Evolutionary conservation across 2,329 filamentous ascomycete genomes (phyloP), one percentile per base, ranked within the genome.

Genomic region (Neodidymelliopsis sp.): DNA sequence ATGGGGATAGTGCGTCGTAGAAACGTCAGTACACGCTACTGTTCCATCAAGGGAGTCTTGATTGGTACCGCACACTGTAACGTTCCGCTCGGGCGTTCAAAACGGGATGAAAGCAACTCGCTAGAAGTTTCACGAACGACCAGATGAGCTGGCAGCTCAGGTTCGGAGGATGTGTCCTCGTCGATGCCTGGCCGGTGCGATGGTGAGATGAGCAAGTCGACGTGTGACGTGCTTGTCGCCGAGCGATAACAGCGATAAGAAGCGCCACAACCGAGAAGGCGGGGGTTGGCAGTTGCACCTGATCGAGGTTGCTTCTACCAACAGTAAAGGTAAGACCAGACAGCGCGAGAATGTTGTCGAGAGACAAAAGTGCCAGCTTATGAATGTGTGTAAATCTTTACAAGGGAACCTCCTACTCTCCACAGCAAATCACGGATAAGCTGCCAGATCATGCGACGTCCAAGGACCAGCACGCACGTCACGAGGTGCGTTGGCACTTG

Each of bases 401-500:
- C 49, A 13, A 30, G 23, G 15, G 29, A 24, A 15, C 25, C 15
- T 24, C n/a, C 25, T n/a, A 20, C 5, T 10, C 24, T 19, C 25
- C 39, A 23, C 15, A 30, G 39, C 19, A 29, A 47, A 57, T 59
- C 52, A 52, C 12, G 22, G n/a, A 11, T 18, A 12, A 45, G 40
- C 24, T 28, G 13, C 20, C 27, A 37, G 50, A 61, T 63, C 60
- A 62, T 55, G 58, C 51, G 58, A 44, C 28, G 30, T 12, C 33
- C 20, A 33, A 25, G 41, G 50, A 37, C 36, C 43, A 31, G 42
- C 30, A 29, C 27, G 46, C 16, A 38, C 47, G 50, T 64, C 61
- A 64, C 61, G 60, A 57, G 61, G 39, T 63, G 51, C 31, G 61
- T 39, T 63, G 60, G 56, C 60, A 57, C 22, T 30, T 42, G 35